Conservation (phyloP, 2,329 filamentous ascomycete species). For the Venturiaceae sp. region DNA sequence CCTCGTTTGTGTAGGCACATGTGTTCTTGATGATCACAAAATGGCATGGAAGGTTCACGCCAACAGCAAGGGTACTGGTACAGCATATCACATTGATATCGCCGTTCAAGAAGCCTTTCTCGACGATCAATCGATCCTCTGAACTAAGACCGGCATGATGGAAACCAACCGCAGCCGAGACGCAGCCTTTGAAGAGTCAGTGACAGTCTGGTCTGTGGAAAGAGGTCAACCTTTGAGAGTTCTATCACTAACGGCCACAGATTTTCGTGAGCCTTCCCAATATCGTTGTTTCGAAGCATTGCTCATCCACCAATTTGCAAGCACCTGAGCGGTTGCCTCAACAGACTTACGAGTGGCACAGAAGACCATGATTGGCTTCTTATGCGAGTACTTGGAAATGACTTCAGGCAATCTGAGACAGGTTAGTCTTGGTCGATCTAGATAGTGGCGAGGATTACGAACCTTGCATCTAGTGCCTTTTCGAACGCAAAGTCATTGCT, state of each 20-base stretch:
- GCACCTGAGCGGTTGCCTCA: constrained; percentile 53
- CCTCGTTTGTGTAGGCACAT: constrained; percentile 46
- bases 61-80: constrained; percentile 75
- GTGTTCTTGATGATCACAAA: constrained; percentile 79
- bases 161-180: constrained; percentile 59
- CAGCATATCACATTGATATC: constrained; percentile 77
- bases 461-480: constrained; percentile 53
- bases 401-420: constrained; percentile 50
- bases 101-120: constrained; percentile 58
- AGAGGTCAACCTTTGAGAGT: background rate
- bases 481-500: constrained; percentile 72
- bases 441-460: constrained; percentile 12
- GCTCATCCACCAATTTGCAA: constrained; percentile 56
- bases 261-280: constrained; percentile 51
- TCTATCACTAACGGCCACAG: constrained; percentile 35
- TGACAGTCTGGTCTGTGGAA: background rate
- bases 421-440: background rate
- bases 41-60: constrained; percentile 75
- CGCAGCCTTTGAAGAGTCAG: constrained; percentile 25
- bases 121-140: constrained; percentile 55
- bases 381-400: constrained; percentile 55
- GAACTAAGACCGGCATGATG: constrained; percentile 69
- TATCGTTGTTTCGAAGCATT: constrained; percentile 41
- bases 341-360: constrained; percentile 69
- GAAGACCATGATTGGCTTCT: constrained; percentile 75